Evolutionary conservation across 2,329 filamentous ascomycete species (phyloP), one percentile per base, ranked within the genome.

Genomic region (Fusarium irregulare): DNA sequence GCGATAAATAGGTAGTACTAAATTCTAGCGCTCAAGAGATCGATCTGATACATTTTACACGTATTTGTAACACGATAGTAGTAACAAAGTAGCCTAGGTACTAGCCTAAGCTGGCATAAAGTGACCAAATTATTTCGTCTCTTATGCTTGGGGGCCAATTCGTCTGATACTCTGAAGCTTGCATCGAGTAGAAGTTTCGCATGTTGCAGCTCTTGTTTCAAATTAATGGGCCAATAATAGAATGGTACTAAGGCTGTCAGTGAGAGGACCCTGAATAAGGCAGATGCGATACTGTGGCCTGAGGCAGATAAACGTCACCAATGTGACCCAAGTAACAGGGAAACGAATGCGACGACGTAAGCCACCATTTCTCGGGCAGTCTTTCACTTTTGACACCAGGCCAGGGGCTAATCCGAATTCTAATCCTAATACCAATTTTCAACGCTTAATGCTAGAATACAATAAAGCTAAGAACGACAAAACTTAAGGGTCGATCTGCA

Each of bases 271-370:
- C 51, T 57, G 44, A 48, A 58, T 67, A 42, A 48, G 51, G 60
- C 40, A 41, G 30, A 40, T 14, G 16, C 18, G 18, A n/a, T 7
- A 12, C 4, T 48, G 13, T 27, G 37, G 56, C 68, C 68, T 71
- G 50, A 71, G 68, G 68, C 68, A 65, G 13, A n/a, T 4, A 28
- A 20, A 27, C 42, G 50, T 53, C 63, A 63, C 41, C 20, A 30
- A 30, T n/a, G 47, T 56, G 48, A 54, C 44, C 41, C 48, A 21
- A 54, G 37, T n/a, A 60, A 53, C 32, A 60, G 34, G 48, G 48
- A 70, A 67, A 55, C 49, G 60, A 51, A 56, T 41, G 53, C 50
- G 42, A 65, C 62, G 55, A 71, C 66, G 66, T 62, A 66, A 69
- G 66, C 66, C 56, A 66, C 51, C 56, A 66, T 66, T 66, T 61